Base-by-base conservation (phyloP, 768 basidiomycete species). In the Clavulina sp. region DNA sequence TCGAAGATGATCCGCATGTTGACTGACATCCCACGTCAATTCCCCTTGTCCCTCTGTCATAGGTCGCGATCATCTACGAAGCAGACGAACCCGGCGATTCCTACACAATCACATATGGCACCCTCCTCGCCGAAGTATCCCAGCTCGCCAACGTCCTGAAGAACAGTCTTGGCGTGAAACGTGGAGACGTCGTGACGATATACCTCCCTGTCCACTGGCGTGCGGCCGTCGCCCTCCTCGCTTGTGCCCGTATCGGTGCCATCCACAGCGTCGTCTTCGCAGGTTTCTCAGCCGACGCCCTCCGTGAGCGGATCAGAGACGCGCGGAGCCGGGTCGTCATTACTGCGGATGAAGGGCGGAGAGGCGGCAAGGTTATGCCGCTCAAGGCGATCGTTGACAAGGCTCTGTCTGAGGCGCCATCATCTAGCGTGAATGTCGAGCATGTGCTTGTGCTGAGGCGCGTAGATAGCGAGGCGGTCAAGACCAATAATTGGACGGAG, bases 11-110 rank as follows among this genome's bases (percentile, higher is more conserved):
- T 26, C 26, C 43, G 21, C 18, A 34, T 23, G 49, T n/a, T 33
- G 29, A 19, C 9, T 19, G 13, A 9, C 36, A 9, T 9, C 19
- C 36, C 19, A 19, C 19, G 19, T 48, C 30, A 32, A 7, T 4
- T 18, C 26, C 23, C 6, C 16, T 16, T 9, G 9, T n/a, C 9
- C n/a, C 36, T 38, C 36, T 9, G 9, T 38, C 36, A 9, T 57
- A 89, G 84, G 79, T 81, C 26, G 93, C 93, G 26, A 95, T 97
- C 67, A 91, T 97, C 65, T 99, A 92, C 69, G 93, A 99, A 65
- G 92, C 91, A 1, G 93, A 99, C 60, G 93, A 99, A 64, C 84
- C 91, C 0, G 78, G 74, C 51, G 73, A 86, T 44, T 84, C 87
- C 46, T 63, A 76, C 54, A 72, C 80, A 46, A 72, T 97, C 63